Evolutionary conservation across 805 yeast species (phyloP), one percentile per base, ranked within the genome.

Genomic region (Suhomyces vadensis): DNA sequence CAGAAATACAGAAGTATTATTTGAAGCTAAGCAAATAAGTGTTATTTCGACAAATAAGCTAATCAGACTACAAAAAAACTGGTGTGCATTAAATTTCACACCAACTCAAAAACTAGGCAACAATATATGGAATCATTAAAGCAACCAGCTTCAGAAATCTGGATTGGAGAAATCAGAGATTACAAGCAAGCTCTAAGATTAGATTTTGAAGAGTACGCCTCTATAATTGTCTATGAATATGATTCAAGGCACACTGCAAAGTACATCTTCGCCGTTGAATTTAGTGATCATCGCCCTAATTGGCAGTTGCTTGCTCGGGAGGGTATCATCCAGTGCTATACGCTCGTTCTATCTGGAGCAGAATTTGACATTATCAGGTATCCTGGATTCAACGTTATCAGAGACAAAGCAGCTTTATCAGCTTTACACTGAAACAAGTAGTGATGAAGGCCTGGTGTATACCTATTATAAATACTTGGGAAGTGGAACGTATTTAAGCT

Each of bases 201-300:
- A 11, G 40, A 37, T 17, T 23, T 31, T 37, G 26, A 37, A 19
- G 40, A 37, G 17, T 37, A 37, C 19, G 40, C 40, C 6, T 24
- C 31, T 20, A 37, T 37, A 7, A 24, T 37, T 17, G 11, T 37
- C 13, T 37, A 26, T 37, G 41, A 37, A 10, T 37, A 37, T 26
- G 35, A 37, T n/a, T 16, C 31, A 25, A 21, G 13, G 5, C 25
- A 22, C 16, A 16, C 23, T 16, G 24, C 31, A 14, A 27, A 17
- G 4, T 27, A 27, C 31, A 13, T 27, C 4, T 27, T 27, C 5
- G n/a, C n/a, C 31, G 14, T 27, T 10, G 3, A 13, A n/a, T 27
- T 27, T 27, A 17, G 14, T 2, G 31, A 27, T 2, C 16, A 27
- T 8, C 31, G 31, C 14, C 31, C 31, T 27, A 13, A 27, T 27